phyloP scores from a whole-genome alignment of 345 rosid genomes.

The Eucalyptus pauciflora region DNA sequence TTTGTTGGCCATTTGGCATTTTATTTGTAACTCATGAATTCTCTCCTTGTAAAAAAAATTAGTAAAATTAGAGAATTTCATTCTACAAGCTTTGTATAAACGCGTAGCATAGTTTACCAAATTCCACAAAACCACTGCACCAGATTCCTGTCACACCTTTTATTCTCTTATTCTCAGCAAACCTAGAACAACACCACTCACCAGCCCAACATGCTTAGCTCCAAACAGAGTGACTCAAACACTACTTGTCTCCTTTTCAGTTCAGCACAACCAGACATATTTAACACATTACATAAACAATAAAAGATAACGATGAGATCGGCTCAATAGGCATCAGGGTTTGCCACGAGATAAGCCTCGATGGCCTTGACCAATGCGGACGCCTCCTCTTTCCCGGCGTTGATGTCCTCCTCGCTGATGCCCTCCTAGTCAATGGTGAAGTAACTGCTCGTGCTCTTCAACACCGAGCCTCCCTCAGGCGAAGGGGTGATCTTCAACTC shows the following conservation, averaged over 20 bases:
- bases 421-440: not conserved
- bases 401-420: not conserved
- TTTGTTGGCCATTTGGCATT: too few species aligned
- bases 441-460: slow-evolving; percentile 1
- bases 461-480: slow-evolving; percentile 1
- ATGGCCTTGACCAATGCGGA: slow-evolving; percentile 8
- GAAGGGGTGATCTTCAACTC: not conserved
- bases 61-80: not conserved
- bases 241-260: not conserved
- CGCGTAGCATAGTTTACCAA: not conserved
- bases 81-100: not conserved
- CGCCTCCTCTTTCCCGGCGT: not conserved
- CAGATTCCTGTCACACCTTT: not conserved
- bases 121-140: not conserved
- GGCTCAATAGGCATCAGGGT: slow-evolving; percentile 6
- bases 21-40: too few species aligned
- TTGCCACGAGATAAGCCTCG: slow-evolving; percentile 16
- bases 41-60: too few species aligned
- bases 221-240: not conserved
- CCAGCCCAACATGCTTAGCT: not conserved
- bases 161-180: not conserved
- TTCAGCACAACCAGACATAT: not conserved
- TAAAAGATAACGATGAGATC: not conserved
- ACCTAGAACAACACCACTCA: not conserved
- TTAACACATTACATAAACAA: not conserved